phyloP scores from a whole-genome alignment of 768 basidiomycete genomes.

The Termitomyces sp. region DNA sequence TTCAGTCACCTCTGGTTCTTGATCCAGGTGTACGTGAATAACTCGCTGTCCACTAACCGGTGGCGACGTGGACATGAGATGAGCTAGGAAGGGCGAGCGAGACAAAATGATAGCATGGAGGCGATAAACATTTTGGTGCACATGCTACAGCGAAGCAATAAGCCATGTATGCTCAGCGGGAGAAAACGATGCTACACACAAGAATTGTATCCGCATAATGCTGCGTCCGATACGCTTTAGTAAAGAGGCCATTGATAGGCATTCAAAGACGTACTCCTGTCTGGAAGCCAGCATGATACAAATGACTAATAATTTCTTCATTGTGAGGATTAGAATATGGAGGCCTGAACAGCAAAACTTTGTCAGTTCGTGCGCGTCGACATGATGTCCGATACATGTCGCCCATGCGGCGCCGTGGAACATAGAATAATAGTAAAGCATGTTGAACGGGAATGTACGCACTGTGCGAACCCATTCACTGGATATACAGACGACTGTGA shows the following conservation, averaged over 20 bases:
- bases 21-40: constrained; percentile 70
- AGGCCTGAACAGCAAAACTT: constrained; percentile 23
- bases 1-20: constrained; percentile 77
- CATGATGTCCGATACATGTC: constrained; percentile 12
- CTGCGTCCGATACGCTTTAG: constrained; percentile 29
- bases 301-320: constrained; percentile 70
- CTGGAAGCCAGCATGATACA: constrained; percentile 78
- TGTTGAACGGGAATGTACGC: constrained; percentile 24
- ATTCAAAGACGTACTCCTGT: constrained; percentile 53
- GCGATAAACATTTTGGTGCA: constrained; percentile 67
- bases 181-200: constrained; percentile 34
- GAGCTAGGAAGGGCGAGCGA: constrained; percentile 82
- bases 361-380: constrained; percentile 4
- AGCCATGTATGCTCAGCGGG: not conserved
- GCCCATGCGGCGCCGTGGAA: not conserved
- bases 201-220: constrained; percentile 81
- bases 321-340: constrained; percentile 64
- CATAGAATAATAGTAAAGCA: constrained; percentile 2
- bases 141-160: constrained; percentile 42
- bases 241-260: constrained; percentile 6
- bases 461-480: constrained; percentile 57
- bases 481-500: constrained; percentile 37
- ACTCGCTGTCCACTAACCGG: constrained; percentile 58
- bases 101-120: constrained; percentile 85
- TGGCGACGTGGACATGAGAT: constrained; percentile 80